Percentiles rank a stretch among this genome's conserved stretches.
phyloP scores from a whole-genome alignment of 2,329 filamentous ascomycete genomes.

The Talaromyces sp. region DNA sequence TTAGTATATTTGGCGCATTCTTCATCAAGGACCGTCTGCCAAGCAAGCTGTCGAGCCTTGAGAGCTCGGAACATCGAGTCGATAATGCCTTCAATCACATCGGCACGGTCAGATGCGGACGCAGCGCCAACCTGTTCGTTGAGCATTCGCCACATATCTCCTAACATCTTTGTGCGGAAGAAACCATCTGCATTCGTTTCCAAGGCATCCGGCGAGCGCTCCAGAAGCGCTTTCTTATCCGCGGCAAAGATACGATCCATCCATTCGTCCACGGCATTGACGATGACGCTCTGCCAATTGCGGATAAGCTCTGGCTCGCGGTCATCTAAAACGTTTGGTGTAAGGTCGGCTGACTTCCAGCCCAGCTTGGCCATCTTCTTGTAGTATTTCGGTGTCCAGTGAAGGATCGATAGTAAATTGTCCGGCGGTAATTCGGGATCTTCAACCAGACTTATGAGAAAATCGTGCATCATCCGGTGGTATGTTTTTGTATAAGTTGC shows the following conservation, averaged over 20 bases:
- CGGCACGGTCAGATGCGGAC: constrained; percentile 75
- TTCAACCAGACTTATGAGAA: constrained; percentile 76
- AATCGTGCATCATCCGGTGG: constrained; percentile 93
- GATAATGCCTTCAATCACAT: constrained; percentile 91
- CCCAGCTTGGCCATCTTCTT: constrained; percentile 91
- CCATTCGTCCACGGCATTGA: constrained; percentile 94
- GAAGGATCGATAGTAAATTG: constrained; percentile 85
- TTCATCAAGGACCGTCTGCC: constrained; percentile 83
- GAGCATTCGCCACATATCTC: constrained; percentile 97
- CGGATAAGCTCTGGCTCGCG: constrained; percentile 85
- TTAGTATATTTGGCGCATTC: constrained; percentile 72
- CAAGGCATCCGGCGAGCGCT: constrained; percentile 73
- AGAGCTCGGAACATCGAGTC: constrained; percentile 93
- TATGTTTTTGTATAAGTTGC: constrained; percentile 87
- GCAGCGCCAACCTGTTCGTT: constrained; percentile 87
- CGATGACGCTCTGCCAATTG: constrained; percentile 92
- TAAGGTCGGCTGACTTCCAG: constrained; percentile 69
- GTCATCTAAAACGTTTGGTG: constrained; percentile 84
- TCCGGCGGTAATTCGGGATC: constrained; percentile 79
- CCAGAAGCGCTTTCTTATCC: constrained; percentile 75
- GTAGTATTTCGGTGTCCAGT: constrained; percentile 96
- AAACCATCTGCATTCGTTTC: constrained; percentile 85
- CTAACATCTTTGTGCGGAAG: constrained; percentile 85
- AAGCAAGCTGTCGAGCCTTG: constrained; percentile 74
- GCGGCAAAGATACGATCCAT: constrained; percentile 86